Conservation (phyloP, 495 filamentous ascomycete genomes). For the Sporormia fimetaria region DNA sequence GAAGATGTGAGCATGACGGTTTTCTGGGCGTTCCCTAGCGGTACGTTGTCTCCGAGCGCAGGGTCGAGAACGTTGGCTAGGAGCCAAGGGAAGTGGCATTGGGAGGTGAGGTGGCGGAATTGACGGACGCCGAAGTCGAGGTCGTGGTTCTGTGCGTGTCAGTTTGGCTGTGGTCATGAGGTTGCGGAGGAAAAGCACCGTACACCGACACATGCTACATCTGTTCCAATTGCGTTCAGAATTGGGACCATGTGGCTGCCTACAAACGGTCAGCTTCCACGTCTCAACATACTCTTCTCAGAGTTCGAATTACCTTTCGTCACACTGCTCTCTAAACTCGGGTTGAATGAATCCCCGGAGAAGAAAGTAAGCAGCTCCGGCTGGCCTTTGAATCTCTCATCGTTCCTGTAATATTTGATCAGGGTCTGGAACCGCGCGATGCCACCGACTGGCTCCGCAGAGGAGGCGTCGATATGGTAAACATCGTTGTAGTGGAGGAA, state of each 20-base stretch:
- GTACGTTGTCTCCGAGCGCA: conserved; percentile 53
- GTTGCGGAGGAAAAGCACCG: conserved; percentile 22
- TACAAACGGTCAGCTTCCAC: conserved; percentile 21
- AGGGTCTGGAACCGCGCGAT: conserved; percentile 69
- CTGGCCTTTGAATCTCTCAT: conserved; percentile 46
- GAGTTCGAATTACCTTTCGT: conserved; percentile 54
- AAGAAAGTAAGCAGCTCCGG: conserved; percentile 67
- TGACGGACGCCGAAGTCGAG: conserved; percentile 85
- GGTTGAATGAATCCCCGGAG: conserved; percentile 87
- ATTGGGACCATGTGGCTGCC: conserved; percentile 76
- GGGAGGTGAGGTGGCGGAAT: conserved; percentile 55
- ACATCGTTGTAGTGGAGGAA: conserved; percentile 87
- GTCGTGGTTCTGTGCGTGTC: conserved; percentile 69
- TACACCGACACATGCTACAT: conserved; percentile 70
- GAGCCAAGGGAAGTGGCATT: conserved; percentile 82
- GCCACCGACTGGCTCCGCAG: conserved; percentile 71
- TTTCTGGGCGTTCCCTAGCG: conserved; percentile 59
- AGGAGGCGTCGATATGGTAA: conserved; percentile 72
- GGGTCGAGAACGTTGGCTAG: conserved; percentile 77
- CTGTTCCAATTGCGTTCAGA: conserved; percentile 64
- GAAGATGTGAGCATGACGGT: conserved; percentile 62
- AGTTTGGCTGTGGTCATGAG: conserved; percentile 1
- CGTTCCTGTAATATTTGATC: conserved; percentile 56
- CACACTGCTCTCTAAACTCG: conserved; percentile 70
- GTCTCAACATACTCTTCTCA: conserved; percentile 1